Conservation (phyloP, 2,329 filamentous ascomycete species). For the Decorospora gaudefroyi region DNA sequence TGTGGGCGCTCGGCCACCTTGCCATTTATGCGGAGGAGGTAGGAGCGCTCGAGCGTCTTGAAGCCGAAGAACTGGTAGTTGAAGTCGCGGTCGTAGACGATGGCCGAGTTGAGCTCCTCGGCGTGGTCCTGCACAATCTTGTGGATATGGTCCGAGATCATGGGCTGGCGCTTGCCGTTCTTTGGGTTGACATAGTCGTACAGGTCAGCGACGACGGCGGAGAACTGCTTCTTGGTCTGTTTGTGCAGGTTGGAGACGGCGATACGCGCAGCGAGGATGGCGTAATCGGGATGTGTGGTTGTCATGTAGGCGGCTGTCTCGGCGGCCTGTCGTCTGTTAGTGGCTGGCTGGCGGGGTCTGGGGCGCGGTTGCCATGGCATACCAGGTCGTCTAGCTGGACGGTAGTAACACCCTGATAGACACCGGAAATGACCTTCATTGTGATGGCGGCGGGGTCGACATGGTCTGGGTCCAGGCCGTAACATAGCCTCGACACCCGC, state of each 20-base stretch:
- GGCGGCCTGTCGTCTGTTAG: slow-evolving; percentile 68
- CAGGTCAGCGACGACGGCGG: slow-evolving; percentile 88
- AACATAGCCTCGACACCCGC: slow-evolving; percentile 95
- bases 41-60: slow-evolving; percentile 98
- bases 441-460: slow-evolving; percentile 98
- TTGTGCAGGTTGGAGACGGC: slow-evolving; percentile 99
- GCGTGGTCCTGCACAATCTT: slow-evolving; percentile 94
- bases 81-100: slow-evolving; percentile 99
- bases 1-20: slow-evolving; percentile 97
- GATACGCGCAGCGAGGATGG: slow-evolving; percentile 96
- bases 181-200: slow-evolving; percentile 97
- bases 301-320: slow-evolving; percentile 99
- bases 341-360: slow-evolving; percentile 16
- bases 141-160: slow-evolving; percentile 92
- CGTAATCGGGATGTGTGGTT: slow-evolving; percentile 97
- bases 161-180: slow-evolving; percentile 80
- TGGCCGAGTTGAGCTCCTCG: slow-evolving; percentile 96
- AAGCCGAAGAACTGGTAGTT: slow-evolving; percentile 99
- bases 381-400: slow-evolving; percentile 96
- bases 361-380: slow-evolving; percentile 49
- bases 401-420: slow-evolving; percentile 97
- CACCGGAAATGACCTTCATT: slow-evolving; percentile 98
- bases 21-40: slow-evolving; percentile 91
- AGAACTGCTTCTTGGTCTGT: slow-evolving; percentile 99
- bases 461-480: slow-evolving; percentile 92